phyloP scores from a whole-genome alignment of 345 rosid species.

The Populus alba region DNA sequence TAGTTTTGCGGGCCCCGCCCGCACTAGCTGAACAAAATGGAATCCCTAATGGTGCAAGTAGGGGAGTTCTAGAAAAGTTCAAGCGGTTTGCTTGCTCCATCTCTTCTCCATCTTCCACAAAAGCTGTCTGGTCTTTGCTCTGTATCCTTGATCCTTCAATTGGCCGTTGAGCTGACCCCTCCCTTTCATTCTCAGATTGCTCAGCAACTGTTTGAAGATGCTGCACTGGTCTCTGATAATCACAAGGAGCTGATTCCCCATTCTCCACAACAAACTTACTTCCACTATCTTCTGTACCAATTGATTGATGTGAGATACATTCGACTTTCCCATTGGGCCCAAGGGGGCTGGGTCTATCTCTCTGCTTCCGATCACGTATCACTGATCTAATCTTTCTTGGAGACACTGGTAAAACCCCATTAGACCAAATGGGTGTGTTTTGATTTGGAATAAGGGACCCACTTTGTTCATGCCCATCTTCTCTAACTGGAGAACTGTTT shows the following conservation, averaged over 20 bases:
- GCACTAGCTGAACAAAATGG: conserved; percentile 67
- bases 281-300: conserved; percentile 49
- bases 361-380: conserved; percentile 54
- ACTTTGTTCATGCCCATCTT: conserved; percentile 56
- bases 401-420: conserved; percentile 71
- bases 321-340: conserved; percentile 87
- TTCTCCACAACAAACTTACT: conserved; percentile 47
- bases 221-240: conserved; percentile 57
- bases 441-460: conserved; percentile 48
- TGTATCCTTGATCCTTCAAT: conserved; percentile 31
- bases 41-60: conserved; percentile 76
- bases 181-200: conserved; percentile 51
- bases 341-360: conserved; percentile 75
- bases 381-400: conserved; percentile 69
- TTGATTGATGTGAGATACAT: conserved; percentile 45
- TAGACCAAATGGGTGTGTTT: conserved; percentile 59
- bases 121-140: conserved; percentile 42
- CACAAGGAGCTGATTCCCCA: conserved; percentile 60
- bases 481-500: conserved; percentile 43
- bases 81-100: conserved; percentile 44
- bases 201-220: conserved; percentile 50
- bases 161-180: conserved; percentile 37
- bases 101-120: conserved; percentile 51
- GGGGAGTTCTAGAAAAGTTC: conserved; percentile 45
- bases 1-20: conserved; percentile 58